Evolutionary conservation across 352 stramenopile species (phyloP).

Genomic region (Globisporangium lucens): DNA sequence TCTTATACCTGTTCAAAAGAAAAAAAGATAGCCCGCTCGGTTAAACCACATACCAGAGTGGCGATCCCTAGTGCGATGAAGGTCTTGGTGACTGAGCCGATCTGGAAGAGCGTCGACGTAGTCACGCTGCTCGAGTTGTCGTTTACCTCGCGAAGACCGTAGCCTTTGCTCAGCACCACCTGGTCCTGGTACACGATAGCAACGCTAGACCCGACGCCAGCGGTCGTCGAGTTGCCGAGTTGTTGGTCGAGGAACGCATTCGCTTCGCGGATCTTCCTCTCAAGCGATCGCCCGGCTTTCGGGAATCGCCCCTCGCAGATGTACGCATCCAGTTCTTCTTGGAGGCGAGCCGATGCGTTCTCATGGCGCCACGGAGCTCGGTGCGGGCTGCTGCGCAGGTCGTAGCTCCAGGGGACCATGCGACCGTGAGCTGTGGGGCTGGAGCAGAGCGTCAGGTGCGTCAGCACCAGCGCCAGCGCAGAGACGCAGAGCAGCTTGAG

Average conservation of each 20-base stretch:
- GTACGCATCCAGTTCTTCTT: constrained; percentile 32
- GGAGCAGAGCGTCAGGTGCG: background rate
- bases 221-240: constrained; percentile 27
- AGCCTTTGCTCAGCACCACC: constrained; percentile 39
- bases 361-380: constrained; percentile 5
- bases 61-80: constrained; percentile 44
- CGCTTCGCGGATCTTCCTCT: constrained; percentile 37
- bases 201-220: constrained; percentile 40
- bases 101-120: constrained; percentile 55
- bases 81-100: constrained; percentile 66
- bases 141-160: constrained; percentile 33
- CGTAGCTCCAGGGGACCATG: constrained; percentile 11
- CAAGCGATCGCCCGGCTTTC: background rate
- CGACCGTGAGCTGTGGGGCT: background rate
- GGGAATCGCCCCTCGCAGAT: constrained; percentile 14
- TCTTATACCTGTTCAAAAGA: background rate
- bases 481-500: background rate
- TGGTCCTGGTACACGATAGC: constrained; percentile 54
- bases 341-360: constrained; percentile 11
- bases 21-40: background rate
- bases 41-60: background rate
- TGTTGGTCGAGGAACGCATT: constrained; percentile 42
- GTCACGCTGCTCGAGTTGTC: constrained; percentile 33
- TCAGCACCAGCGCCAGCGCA: constrained; percentile 1
- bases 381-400: constrained; percentile 19